Evolutionary conservation across 805 yeast genomes (phyloP).

Genomic region (Blastobotrys attinorum): DNA sequence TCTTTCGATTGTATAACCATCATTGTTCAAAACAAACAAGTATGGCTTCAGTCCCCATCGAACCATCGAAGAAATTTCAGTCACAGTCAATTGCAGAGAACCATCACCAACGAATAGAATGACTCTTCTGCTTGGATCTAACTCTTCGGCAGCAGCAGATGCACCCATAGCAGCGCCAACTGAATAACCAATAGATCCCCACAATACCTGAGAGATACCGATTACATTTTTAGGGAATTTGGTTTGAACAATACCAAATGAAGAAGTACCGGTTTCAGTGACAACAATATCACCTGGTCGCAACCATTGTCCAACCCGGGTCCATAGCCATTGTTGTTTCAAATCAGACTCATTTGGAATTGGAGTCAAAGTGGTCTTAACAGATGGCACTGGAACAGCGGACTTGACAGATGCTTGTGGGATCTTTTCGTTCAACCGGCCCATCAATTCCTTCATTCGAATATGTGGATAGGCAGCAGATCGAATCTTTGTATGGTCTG

Average conservation of each 20-base stretch:
- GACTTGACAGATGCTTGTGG: constrained; percentile 24
- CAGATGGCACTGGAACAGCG: constrained; percentile 44
- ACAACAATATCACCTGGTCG: constrained; percentile 50
- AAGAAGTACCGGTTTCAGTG: constrained; percentile 60
- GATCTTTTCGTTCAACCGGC: constrained; percentile 16
- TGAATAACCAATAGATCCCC: constrained; percentile 63
- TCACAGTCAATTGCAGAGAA: constrained; percentile 58
- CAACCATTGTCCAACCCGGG: constrained; percentile 43
- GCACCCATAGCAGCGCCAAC: constrained; percentile 60
- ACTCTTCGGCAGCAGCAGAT: constrained; percentile 48
- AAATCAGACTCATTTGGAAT: constrained; percentile 39
- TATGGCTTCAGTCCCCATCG: constrained; percentile 49
- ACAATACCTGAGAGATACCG: constrained; percentile 54
- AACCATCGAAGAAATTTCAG: constrained; percentile 54
- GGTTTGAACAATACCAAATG: constrained; percentile 53
- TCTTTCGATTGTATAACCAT: constrained; percentile 61
- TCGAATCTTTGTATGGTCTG: constrained; percentile 45
- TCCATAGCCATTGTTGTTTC: constrained; percentile 43
- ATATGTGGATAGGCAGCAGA: constrained; percentile 47
- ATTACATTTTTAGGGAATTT: constrained; percentile 42
- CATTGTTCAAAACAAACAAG: constrained; percentile 52
- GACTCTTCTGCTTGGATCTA: constrained; percentile 40
- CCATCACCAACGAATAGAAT: constrained; percentile 62
- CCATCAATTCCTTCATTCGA: constrained; percentile 41
- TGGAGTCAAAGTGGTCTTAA: constrained; percentile 40